These are phyloP conservation scores for Hyaloscypha hepaticicola DNA, from an alignment of 495 filamentous ascomycete genomes.

Conservation along the genomic window DNA sequence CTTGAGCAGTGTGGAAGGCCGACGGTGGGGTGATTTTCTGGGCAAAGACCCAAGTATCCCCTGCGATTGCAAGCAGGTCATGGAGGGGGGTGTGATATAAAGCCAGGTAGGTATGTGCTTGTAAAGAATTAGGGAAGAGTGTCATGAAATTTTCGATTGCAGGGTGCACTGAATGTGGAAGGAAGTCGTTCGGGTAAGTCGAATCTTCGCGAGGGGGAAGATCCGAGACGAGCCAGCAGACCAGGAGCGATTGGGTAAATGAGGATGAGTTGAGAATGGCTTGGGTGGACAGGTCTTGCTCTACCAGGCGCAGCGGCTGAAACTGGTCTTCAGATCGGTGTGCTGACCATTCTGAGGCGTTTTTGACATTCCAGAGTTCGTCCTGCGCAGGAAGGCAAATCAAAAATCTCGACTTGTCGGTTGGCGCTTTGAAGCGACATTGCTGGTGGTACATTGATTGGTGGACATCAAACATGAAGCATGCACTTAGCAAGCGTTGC, in stretches of 20 bases:
- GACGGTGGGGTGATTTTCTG: slow-evolving; percentile 29
- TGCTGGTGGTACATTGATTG: slow-evolving; percentile 50
- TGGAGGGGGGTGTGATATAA: slow-evolving; percentile 32
- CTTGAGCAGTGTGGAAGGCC: slow-evolving; percentile 26
- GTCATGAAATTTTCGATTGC: slow-evolving; percentile 14
- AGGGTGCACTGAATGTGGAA: slow-evolving; percentile 8
- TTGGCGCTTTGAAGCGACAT: slow-evolving; percentile 26
- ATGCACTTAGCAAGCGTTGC: slow-evolving; percentile 49
- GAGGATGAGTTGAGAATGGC: not conserved
- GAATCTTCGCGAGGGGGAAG: slow-evolving; percentile 18
- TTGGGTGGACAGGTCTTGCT: slow-evolving; percentile 14
- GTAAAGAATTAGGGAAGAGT: slow-evolving; percentile 17
- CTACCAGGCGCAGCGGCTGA: slow-evolving; percentile 15
- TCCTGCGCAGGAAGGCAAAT: slow-evolving; percentile 28
- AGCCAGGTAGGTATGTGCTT: slow-evolving; percentile 28
- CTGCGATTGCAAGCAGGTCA: slow-evolving; percentile 29
- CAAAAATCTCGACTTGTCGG: not conserved
- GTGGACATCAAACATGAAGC: slow-evolving; percentile 52
- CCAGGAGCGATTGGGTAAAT: slow-evolving; percentile 24
- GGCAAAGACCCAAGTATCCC: slow-evolving; percentile 32
- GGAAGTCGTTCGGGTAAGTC: slow-evolving; percentile 17
- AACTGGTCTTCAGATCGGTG: not conserved
- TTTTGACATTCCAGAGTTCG: slow-evolving; percentile 27
- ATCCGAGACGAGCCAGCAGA: slow-evolving; percentile 24
- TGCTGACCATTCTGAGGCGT: slow-evolving; percentile 26